Conservation (phyloP, 331 rosid genomes). For the Cydonia oblonga region DNA sequence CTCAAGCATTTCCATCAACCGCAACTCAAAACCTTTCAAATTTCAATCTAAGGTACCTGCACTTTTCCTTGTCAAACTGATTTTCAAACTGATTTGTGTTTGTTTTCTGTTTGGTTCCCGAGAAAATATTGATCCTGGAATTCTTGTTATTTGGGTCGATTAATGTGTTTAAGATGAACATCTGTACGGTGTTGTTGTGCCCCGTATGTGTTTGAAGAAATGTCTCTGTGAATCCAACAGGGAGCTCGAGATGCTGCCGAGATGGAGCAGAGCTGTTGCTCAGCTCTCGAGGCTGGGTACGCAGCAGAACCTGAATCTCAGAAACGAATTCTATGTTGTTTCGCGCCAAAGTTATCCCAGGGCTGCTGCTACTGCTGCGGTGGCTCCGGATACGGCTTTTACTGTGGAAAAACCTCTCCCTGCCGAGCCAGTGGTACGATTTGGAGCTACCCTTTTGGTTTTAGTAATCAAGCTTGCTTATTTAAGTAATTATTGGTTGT, state of each 20-base stretch:
- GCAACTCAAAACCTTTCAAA: no score
- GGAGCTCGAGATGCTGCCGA: constrained; percentile 42
- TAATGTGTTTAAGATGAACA: background rate
- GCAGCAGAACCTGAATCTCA: constrained; percentile 17
- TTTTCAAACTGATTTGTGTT: background rate
- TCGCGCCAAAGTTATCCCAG: constrained; percentile 41
- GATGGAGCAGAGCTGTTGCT: constrained; percentile 40
- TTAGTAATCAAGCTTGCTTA: background rate
- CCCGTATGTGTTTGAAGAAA: background rate
- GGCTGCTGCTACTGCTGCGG: constrained; percentile 51
- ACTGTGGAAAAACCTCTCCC: constrained; percentile 21
- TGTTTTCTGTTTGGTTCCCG: background rate
- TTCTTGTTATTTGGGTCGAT: no score
- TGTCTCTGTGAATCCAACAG: background rate
- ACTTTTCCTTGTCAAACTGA: background rate
- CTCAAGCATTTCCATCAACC: background rate
- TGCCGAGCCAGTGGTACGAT: constrained; percentile 26
- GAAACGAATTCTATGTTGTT: constrained; percentile 13
- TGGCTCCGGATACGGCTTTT: constrained; percentile 21
- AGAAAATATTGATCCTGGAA: no score
- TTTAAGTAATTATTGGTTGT: background rate
- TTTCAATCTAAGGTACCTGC: no score
- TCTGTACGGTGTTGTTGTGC: background rate
- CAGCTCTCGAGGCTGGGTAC: constrained; percentile 39
- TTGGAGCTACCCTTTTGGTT: background rate